phyloP scores from a whole-genome alignment of 768 basidiomycete genomes.

The Amanita inopinata region DNA sequence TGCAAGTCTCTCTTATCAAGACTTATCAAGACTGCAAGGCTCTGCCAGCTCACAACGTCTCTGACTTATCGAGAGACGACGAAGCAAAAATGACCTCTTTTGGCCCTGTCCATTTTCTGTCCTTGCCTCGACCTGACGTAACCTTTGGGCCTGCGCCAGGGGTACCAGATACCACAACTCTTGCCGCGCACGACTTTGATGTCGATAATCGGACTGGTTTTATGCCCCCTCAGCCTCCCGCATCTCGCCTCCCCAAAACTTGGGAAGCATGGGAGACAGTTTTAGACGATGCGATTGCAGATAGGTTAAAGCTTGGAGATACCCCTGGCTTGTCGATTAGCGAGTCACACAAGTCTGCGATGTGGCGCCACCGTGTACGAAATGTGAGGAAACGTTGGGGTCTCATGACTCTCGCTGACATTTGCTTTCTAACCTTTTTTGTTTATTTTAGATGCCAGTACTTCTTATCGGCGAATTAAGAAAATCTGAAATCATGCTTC shows the following conservation, averaged over 20 bases:
- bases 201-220: slow-evolving; percentile 89
- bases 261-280: slow-evolving; percentile 70
- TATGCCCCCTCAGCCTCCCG: slow-evolving; percentile 73
- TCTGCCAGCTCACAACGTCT: neutral
- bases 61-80: neutral
- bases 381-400: neutral
- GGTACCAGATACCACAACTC: neutral
- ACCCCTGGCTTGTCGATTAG: slow-evolving; percentile 23
- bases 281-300: slow-evolving; percentile 39
- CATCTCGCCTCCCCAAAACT: slow-evolving; percentile 43
- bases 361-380: slow-evolving; percentile 2
- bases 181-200: slow-evolving; percentile 70
- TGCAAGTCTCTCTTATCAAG: no score
- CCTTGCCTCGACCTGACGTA: slow-evolving; percentile 2
- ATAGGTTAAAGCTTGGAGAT: slow-evolving; percentile 51
- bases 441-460: slow-evolving; percentile 37
- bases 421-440: slow-evolving; percentile 1
- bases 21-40: no score
- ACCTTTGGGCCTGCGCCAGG: neutral
- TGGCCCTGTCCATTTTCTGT: slow-evolving; percentile 1
- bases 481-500: slow-evolving; percentile 47
- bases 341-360: neutral
- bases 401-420: no score
- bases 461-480: slow-evolving; percentile 36
- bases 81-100: neutral